Evolutionary conservation across 2,329 filamentous ascomycete genomes (phyloP).

Genomic region (Xylaria sp.): DNA sequence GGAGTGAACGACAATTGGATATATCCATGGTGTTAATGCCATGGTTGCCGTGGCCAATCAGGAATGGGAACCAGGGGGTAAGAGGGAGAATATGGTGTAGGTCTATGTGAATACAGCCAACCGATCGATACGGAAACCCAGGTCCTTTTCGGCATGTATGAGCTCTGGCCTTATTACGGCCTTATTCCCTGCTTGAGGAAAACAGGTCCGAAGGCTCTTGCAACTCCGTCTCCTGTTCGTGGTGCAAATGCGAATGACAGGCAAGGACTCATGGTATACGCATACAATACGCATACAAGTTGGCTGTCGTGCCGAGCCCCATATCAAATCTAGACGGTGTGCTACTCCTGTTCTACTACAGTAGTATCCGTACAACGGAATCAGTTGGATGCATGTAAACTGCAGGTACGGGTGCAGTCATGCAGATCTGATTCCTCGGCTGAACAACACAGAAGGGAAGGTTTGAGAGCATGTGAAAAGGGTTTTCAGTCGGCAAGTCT

Average conservation of each 20-base stretch:
- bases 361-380: too few species aligned
- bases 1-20: not conserved
- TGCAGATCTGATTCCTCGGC: conserved; percentile 10
- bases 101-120: not conserved
- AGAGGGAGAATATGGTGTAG: not conserved
- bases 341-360: not conserved
- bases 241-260: not conserved
- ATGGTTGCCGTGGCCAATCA: conserved; percentile 4
- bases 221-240: not conserved
- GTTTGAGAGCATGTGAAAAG: conserved; percentile 10
- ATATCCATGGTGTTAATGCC: conserved; percentile 11
- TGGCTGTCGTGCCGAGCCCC: too few species aligned
- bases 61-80: not conserved
- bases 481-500: too few species aligned
- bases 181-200: not conserved
- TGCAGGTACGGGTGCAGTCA: not conserved
- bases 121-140: not conserved
- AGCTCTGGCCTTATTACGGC: conserved; percentile 8
- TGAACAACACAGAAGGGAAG: not conserved
- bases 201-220: not conserved
- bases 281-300: not conserved
- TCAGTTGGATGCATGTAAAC: too few species aligned
- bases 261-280: not conserved
- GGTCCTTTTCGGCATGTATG: not conserved
- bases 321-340: not conserved